A percentile compares a stretch with the other conserved stretches of the same genome.
Evolutionary conservation across 768 basidiomycete species (phyloP).

Genomic region (Gymnopilus dilepis): DNA sequence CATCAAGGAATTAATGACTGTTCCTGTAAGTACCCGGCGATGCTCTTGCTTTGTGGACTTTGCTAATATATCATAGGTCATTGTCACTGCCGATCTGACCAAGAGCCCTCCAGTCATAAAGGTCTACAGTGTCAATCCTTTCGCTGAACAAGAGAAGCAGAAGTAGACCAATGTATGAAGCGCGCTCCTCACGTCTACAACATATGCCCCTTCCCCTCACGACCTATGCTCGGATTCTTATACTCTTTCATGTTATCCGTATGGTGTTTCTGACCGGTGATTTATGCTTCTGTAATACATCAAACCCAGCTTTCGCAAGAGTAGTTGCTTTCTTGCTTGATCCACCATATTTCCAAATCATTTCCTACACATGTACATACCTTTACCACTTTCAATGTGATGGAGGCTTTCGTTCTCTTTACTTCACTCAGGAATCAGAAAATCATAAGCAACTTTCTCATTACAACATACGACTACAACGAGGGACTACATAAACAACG

Average conservation of each 20-base stretch:
- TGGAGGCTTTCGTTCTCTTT: background rate
- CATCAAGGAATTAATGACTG: conserved; percentile 90
- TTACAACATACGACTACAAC: background rate
- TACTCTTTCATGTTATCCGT: conserved; percentile 29
- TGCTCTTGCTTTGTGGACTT: conserved; percentile 11
- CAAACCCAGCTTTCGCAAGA: conserved; percentile 1
- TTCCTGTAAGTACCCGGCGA: conserved; percentile 67
- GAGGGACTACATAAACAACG: background rate
- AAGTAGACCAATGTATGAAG: conserved; percentile 34
- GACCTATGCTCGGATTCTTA: conserved; percentile 20
- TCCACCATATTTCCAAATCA: conserved; percentile 5
- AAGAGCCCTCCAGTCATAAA: conserved; percentile 98
- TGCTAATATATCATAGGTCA: conserved; percentile 60
- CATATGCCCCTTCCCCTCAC: conserved; percentile 14
- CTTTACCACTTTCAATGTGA: conserved; percentile 8
- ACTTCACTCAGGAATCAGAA: background rate
- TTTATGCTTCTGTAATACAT: conserved; percentile 23
- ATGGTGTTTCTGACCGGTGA: conserved; percentile 29
- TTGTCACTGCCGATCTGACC: conserved; percentile 92
- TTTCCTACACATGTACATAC: conserved; percentile 15
- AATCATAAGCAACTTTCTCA: background rate
- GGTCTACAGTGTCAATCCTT: conserved; percentile 95
- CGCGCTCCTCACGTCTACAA: background rate
- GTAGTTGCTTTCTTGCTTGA: conserved; percentile 13
- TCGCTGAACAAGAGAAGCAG: conserved; percentile 54